Evolutionary conservation across 192 early-diverging fungal species (phyloP), one percentile per base, ranked within the genome.

Genomic region (Mortierella alpina): DNA sequence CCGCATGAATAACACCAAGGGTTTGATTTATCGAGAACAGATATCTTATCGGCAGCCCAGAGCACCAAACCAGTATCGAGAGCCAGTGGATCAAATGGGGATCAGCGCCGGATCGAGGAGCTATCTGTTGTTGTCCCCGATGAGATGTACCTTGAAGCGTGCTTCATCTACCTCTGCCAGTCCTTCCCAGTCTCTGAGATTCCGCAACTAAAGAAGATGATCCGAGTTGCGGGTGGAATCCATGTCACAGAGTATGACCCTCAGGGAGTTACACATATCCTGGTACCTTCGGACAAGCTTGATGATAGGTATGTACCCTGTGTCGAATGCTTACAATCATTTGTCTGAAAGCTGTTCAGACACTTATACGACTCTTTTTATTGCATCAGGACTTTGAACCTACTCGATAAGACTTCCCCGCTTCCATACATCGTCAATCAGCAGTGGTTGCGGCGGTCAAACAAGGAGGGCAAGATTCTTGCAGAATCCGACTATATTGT

Each of bases 401-500:
- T 80, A 17, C 68, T 80, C 49, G 40, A 56, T 11, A 4, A 68
- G 4, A 57, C 59, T 7, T 7, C 12, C 0, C 58, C 54, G 4
- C 39, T 72, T 0, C 77, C 77, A 17, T 80, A 64, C 40, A 72
- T 80, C 40, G 70, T 80, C 23, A 49, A 72, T 55, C 49, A 59
- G 15, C 48, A 80, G 1, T 80, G 77, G 77, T 65, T 80, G 11
- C 58, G 59, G 20, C 50, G 23, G 14, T 80, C 65, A 2, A 50
- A 68, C 17, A 57, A 60, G 7, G 70, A 60, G 9, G n/a, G 65
- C 6, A 80, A 72, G 14, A n/a, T 49, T 20, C 59, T 68, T 17
- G 53, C 69, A 48, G 77, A 80, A 31, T n/a, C 70, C 6, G 54
- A 80, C 0, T 63, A 61, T 18, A 72, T 80, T 22, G 77, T 80